phyloP scores from a whole-genome alignment of 495 filamentous ascomycete genomes.

The Aspergillus wentii region DNA sequence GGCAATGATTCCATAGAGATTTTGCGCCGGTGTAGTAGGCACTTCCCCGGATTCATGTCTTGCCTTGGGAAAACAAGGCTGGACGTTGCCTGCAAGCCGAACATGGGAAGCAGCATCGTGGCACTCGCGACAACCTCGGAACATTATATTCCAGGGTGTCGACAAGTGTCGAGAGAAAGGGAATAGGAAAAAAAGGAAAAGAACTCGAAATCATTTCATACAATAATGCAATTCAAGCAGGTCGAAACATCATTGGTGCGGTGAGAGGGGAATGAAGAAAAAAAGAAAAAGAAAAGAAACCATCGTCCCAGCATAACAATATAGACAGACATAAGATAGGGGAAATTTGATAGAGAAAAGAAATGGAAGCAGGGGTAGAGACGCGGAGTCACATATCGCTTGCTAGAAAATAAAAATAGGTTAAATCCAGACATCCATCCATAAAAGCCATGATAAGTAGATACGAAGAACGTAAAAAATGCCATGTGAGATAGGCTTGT shows the following conservation, averaged over 20 bases:
- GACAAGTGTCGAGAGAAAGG: conserved; percentile 12
- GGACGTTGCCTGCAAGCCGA: neutral
- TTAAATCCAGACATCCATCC: conserved; percentile 25
- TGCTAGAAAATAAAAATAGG: conserved; percentile 24
- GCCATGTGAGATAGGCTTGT: conserved; percentile 1
- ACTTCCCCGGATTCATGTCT: no score
- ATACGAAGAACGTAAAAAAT: conserved; percentile 18
- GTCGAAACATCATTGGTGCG: conserved; percentile 14
- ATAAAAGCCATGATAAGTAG: conserved; percentile 24
- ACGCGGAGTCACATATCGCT: conserved; percentile 35
- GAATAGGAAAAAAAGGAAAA: conserved; percentile 13
- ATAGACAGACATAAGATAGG: conserved; percentile 32
- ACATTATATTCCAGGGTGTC: conserved; percentile 3
- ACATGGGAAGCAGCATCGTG: neutral
- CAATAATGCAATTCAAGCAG: conserved; percentile 25
- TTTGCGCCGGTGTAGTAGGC: no score
- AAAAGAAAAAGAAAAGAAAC: conserved; percentile 13
- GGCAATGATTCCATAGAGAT: no score
- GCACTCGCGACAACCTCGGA: conserved; percentile 1
- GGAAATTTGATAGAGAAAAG: conserved; percentile 7
- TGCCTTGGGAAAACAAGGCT: no score
- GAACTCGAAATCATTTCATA: conserved; percentile 28
- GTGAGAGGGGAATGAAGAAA: conserved; percentile 13
- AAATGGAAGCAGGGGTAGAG: conserved; percentile 10
- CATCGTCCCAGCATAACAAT: conserved; percentile 35